Evolutionary conservation across 176 grass and related monocot species (phyloP).

Genomic region (Guadua angustifolia): DNA sequence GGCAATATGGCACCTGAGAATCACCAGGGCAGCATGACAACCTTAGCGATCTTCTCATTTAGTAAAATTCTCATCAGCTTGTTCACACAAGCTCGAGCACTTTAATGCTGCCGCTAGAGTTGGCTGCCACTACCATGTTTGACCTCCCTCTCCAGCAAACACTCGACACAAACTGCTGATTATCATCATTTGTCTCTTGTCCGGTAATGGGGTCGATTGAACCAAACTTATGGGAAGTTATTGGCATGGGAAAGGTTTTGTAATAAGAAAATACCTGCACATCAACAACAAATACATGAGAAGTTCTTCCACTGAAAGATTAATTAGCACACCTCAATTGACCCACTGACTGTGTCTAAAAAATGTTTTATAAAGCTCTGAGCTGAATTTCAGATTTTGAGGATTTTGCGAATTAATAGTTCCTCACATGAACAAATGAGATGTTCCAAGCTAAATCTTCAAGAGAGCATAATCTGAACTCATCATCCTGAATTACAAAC

Average conservation of each 20-base stretch:
- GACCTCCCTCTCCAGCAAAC: conserved; percentile 91
- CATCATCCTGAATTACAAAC: not conserved
- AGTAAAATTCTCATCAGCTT: conserved; percentile 14
- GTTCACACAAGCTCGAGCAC: conserved; percentile 86
- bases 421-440: not conserved
- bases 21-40: not conserved
- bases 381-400: conserved; percentile 26
- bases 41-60: conserved; percentile 24
- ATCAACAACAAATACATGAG: conserved; percentile 43
- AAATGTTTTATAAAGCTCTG: not conserved
- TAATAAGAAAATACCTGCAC: conserved; percentile 93
- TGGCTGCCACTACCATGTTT: conserved; percentile 93
- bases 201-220: conserved; percentile 84
- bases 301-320: conserved; percentile 14
- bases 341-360: not conserved
- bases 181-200: conserved; percentile 81
- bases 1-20: conserved; percentile 15
- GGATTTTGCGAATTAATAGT: not conserved
- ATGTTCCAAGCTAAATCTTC: not conserved
- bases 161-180: conserved; percentile 85
- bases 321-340: conserved; percentile 18
- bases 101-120: conserved; percentile 93
- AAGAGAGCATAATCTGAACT: conserved; percentile 5
- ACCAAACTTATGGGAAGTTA: conserved; percentile 92
- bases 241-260: conserved; percentile 95